Evolutionary conservation across 805 yeast species (phyloP).

Genomic region (Scheffersomyces ergatensis): DNA sequence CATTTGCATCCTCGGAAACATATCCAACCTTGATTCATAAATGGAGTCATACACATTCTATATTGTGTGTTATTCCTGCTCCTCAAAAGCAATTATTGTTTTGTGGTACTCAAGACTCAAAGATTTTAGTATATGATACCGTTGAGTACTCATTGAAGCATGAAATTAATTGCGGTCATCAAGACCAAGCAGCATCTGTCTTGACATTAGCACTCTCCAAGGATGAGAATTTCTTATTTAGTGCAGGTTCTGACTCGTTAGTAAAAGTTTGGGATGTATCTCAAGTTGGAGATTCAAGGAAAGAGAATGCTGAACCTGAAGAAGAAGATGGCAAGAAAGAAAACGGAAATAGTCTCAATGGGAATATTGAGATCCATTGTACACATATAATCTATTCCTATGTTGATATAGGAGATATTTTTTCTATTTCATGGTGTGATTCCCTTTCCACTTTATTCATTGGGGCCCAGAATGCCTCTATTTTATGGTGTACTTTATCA

Average conservation of each 20-base stretch:
- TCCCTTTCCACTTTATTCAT: slow-evolving; percentile 60
- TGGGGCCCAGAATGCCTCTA: slow-evolving; percentile 91
- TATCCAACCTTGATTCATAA: slow-evolving; percentile 52
- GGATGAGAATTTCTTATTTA: slow-evolving; percentile 60
- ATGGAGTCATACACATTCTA: slow-evolving; percentile 75
- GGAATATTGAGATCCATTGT: slow-evolving; percentile 17
- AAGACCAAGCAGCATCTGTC: slow-evolving; percentile 74
- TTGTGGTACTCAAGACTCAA: slow-evolving; percentile 90
- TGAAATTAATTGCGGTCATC: slow-evolving; percentile 34
- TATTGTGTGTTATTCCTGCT: slow-evolving; percentile 67
- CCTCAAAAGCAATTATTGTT: slow-evolving; percentile 58
- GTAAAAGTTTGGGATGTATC: slow-evolving; percentile 80
- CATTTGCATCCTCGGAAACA: not conserved
- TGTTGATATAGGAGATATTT: slow-evolving; percentile 90
- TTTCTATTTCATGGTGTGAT: slow-evolving; percentile 73
- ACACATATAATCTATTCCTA: slow-evolving; percentile 78
- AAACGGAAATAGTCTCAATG: not conserved
- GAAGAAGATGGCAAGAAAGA: not conserved
- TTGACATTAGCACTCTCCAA: slow-evolving; percentile 59
- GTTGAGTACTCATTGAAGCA: slow-evolving; percentile 49
- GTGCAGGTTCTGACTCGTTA: slow-evolving; percentile 89
- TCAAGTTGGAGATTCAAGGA: slow-evolving; percentile 6
- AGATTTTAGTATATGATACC: slow-evolving; percentile 68
- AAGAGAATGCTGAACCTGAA: not conserved
- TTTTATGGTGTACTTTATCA: slow-evolving; percentile 60